Percentiles rank a stretch among this genome's conserved stretches.
Evolutionary conservation across 1,139 yeast genomes (phyloP).

Genomic region (Magnusiomyces paraingens): DNA sequence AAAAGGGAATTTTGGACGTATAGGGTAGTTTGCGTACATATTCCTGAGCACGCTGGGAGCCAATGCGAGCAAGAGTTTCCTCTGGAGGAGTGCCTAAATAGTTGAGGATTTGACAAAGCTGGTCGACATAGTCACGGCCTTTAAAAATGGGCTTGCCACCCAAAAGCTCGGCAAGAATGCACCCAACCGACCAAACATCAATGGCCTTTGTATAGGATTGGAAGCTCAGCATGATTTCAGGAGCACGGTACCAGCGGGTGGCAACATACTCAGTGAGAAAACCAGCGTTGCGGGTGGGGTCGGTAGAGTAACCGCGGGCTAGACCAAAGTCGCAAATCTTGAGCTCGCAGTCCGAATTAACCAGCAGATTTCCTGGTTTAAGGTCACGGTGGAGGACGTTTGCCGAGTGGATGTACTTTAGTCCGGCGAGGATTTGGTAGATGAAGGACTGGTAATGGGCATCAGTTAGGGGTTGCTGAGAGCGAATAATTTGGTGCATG

Average conservation of each 20-base stretch:
- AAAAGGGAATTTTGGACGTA: slow-evolving; percentile 77
- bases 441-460: slow-evolving; percentile 90
- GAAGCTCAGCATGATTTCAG: slow-evolving; percentile 91
- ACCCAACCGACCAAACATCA: slow-evolving; percentile 96
- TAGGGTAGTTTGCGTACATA: slow-evolving; percentile 81
- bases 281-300: slow-evolving; percentile 82
- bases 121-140: slow-evolving; percentile 95
- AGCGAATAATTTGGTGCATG: slow-evolving; percentile 91
- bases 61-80: slow-evolving; percentile 73
- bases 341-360: slow-evolving; percentile 92
- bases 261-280: slow-evolving; percentile 96
- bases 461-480: slow-evolving; percentile 90
- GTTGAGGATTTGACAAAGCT: slow-evolving; percentile 77
- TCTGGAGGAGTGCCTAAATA: slow-evolving; percentile 89
- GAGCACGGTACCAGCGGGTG: slow-evolving; percentile 97
- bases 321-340: slow-evolving; percentile 96
- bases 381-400: slow-evolving; percentile 91
- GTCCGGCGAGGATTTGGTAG: slow-evolving; percentile 87
- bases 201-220: slow-evolving; percentile 93
- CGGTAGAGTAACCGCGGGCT: slow-evolving; percentile 88
- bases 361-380: slow-evolving; percentile 88
- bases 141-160: slow-evolving; percentile 91
- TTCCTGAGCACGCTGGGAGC: slow-evolving; percentile 85
- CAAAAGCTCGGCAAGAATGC: slow-evolving; percentile 85
- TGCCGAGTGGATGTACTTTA: slow-evolving; percentile 91